These are phyloP conservation scores for Podospora anserina DNA, from an alignment of 495 filamentous ascomycete genomes.

Conservation along the genomic window DNA sequence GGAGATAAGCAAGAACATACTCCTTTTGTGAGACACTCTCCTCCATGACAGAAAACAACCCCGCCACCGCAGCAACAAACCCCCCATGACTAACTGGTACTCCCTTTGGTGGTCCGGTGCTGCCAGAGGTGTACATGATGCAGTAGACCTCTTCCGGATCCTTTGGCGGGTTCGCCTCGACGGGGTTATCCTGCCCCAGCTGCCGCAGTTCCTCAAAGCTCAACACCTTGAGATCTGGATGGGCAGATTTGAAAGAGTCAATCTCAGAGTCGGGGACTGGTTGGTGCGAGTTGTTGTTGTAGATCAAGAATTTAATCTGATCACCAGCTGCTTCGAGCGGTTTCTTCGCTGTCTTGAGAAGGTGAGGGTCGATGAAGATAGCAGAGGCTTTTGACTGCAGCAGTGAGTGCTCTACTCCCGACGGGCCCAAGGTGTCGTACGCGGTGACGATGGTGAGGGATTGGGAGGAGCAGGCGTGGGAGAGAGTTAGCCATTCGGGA, in stretches of 20 bases:
- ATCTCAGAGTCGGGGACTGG: slow-evolving; percentile 41
- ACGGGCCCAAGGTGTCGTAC: slow-evolving; percentile 68
- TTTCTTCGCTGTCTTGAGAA: slow-evolving; percentile 47
- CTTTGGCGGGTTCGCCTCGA: slow-evolving; percentile 60
- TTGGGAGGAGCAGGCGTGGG: slow-evolving; percentile 76
- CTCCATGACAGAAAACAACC: slow-evolving; percentile 40
- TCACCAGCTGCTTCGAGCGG: slow-evolving; percentile 43
- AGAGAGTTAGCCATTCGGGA: slow-evolving; percentile 50
- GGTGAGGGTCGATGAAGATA: slow-evolving; percentile 61
- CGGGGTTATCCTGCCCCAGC: slow-evolving; percentile 64
- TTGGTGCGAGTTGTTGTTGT: slow-evolving; percentile 42
- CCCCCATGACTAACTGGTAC: slow-evolving; percentile 75
- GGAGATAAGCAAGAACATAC: slow-evolving; percentile 74
- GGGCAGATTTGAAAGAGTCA: slow-evolving; percentile 40
- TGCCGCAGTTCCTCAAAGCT: slow-evolving; percentile 44
- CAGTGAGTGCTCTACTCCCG: slow-evolving; percentile 60
- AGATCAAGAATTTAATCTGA: slow-evolving; percentile 42
- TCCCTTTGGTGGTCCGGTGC: slow-evolving; percentile 86
- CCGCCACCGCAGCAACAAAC: slow-evolving; percentile 62
- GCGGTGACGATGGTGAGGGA: slow-evolving; percentile 93
- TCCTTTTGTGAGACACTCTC: slow-evolving; percentile 55
- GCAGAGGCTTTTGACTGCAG: slow-evolving; percentile 56
- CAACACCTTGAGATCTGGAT: slow-evolving; percentile 40
- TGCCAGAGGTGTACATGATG: slow-evolving; percentile 95
- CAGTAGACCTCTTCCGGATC: slow-evolving; percentile 68